Evolutionary conservation across 768 basidiomycete species (phyloP), one percentile per base, ranked within the genome.

Genomic region (Suillus bovinus): DNA sequence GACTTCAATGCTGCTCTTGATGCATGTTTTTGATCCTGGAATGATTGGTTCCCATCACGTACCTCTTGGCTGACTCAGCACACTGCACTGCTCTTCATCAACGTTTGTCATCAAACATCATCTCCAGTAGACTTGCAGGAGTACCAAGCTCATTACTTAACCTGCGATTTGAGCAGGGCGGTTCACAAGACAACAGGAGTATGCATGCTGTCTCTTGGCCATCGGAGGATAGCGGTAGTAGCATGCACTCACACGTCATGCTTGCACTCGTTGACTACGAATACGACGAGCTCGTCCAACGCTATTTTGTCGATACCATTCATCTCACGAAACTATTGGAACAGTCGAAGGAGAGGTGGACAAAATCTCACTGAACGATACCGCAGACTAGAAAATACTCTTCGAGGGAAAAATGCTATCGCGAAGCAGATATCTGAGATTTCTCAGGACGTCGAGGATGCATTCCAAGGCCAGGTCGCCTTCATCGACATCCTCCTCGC

Each of bases 301-400:
- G 3, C 34, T n/a, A 16, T 29, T 38, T 53, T 14, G 4, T 22
- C 22, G 50, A 2, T 27, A 46, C 7, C n/a, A 17, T 64, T 44
- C 29, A 27, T 46, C 22, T 38, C 58, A 3, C 38, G 22, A 65
- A 56, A 22, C 10, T 44, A 52, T 3, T 22, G 38, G 29, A 65
- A 41, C 33, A 36, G 38, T 1, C 47, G 20, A 33, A 34, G 27
- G 6, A 64, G 66, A 36, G 86, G 83, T 49, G 87, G 86, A 0
- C 84, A 81, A 69, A 88, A 90, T 68, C 80, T 91, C 5, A 80
- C 84, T 1, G 77, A 81, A 4, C 81, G 87, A 16, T 87, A 84
- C 64, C 70, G 70, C 6, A 75, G 78, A n/a, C 79, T 91, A 1
- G 89, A 89, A 67, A 81, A 78, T 60, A 79, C 80, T 2, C 65